Percentiles rank a stretch among this genome's conserved stretches.
phyloP scores from a whole-genome alignment of 345 rosid species.

The Brassica nigra region DNA sequence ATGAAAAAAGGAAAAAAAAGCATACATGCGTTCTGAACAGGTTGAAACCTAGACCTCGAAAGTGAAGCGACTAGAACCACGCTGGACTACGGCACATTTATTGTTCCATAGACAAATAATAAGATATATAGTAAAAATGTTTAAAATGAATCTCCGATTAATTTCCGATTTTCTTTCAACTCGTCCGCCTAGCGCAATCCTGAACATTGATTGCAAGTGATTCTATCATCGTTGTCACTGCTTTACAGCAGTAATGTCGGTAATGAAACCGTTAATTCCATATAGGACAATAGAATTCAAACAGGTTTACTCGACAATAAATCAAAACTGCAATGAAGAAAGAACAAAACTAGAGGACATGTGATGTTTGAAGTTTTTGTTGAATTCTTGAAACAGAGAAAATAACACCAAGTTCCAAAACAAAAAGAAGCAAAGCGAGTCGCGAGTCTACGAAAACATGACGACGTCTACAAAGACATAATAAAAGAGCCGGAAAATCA shows the following conservation, averaged over 20 bases:
- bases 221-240: background rate
- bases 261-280: too few species aligned
- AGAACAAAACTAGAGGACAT: background rate
- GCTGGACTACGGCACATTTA: too few species aligned
- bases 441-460: conserved; percentile 15
- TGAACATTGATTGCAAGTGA: too few species aligned
- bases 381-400: conserved; percentile 18
- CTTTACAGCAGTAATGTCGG: background rate
- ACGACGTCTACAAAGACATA: conserved; percentile 15
- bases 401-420: conserved; percentile 6
- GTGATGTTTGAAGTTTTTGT: background rate
- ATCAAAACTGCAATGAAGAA: background rate
- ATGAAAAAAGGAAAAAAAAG: too few species aligned
- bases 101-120: too few species aligned
- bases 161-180: too few species aligned
- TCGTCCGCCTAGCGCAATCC: too few species aligned
- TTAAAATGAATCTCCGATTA: too few species aligned
- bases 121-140: too few species aligned
- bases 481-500: background rate
- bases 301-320: background rate
- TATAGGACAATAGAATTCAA: background rate
- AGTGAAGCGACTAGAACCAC: too few species aligned
- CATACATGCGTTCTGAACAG: too few species aligned
- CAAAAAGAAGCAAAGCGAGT: conserved; percentile 22
- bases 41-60: too few species aligned